These are phyloP conservation scores for Wickerhamiella hasegawae DNA, from an alignment of 805 yeast species.

Conservation along the genomic window DNA sequence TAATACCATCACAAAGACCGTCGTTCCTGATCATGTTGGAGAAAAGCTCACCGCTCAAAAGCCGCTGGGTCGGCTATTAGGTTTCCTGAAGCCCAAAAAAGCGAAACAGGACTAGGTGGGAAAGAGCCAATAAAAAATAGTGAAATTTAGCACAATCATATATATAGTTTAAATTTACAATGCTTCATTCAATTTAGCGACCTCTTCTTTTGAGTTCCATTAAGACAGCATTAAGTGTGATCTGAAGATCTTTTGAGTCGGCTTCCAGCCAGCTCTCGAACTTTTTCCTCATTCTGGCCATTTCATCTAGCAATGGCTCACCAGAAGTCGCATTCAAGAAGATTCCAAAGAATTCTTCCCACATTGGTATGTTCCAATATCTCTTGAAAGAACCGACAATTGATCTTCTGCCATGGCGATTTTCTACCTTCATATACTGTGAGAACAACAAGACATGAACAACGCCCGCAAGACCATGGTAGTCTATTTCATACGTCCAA, in stretches of 20 bases:
- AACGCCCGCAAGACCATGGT: constrained; percentile 64
- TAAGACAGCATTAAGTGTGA: neutral
- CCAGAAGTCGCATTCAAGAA: constrained; percentile 39
- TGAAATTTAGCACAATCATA: neutral
- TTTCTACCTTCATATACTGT: constrained; percentile 31
- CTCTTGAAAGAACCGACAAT: constrained; percentile 35
- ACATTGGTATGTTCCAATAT: constrained; percentile 59
- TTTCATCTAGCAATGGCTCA: constrained; percentile 27
- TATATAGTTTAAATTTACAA: too few species aligned
- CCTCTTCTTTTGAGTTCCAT: neutral
- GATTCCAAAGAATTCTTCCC: constrained; percentile 50
- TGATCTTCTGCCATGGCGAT: constrained; percentile 7
- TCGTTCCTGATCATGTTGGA: constrained; percentile 44
- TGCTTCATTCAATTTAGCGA: neutral
- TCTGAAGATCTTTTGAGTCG: neutral
- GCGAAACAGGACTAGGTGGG: neutral
- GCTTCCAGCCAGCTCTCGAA: constrained; percentile 30
- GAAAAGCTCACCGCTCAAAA: constrained; percentile 3
- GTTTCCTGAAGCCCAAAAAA: neutral
- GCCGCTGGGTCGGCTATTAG: neutral
- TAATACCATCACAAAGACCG: constrained; percentile 57
- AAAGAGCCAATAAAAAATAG: neutral
- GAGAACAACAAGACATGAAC: constrained; percentile 66
- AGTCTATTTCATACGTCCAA: constrained; percentile 74
- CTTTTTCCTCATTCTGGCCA: constrained; percentile 22